Percentiles rank a stretch among this genome's conserved stretches.
Conservation (phyloP, 257 asterid species). For the Leptodermis oblonga region DNA sequence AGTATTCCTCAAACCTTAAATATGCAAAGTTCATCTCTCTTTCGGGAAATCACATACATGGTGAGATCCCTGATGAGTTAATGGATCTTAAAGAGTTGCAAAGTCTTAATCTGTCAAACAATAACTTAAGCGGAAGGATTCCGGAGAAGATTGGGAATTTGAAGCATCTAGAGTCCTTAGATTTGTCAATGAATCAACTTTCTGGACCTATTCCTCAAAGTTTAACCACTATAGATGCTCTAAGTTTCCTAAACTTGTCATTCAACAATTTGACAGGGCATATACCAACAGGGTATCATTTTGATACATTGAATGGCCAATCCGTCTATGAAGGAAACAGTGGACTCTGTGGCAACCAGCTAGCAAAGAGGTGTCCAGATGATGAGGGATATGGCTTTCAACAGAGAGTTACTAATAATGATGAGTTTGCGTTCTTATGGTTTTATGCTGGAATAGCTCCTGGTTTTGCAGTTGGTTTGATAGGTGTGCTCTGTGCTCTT, state of each 20-base stretch:
- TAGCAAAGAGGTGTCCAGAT: background rate
- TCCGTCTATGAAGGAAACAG: background rate
- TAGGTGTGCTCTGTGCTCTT: constrained; percentile 8
- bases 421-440: background rate
- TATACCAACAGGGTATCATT: background rate
- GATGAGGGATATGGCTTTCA: background rate
- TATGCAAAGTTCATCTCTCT: background rate
- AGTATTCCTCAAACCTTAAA: background rate
- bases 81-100: constrained; percentile 1
- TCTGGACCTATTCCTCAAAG: constrained; percentile 30
- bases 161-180: constrained; percentile 29
- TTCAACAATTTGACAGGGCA: background rate
- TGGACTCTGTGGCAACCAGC: background rate
- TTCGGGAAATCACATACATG: constrained; percentile 1
- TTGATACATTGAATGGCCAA: background rate
- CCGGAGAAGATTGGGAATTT: constrained; percentile 23
- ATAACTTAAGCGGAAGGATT: constrained; percentile 23
- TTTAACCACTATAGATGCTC: constrained; percentile 21
- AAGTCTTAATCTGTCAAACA: constrained; percentile 23
- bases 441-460: constrained; percentile 12
- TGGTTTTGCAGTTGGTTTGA: constrained; percentile 28
- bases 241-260: constrained; percentile 27
- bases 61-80: constrained; percentile 14
- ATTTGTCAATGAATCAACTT: constrained; percentile 22
- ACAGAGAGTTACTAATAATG: background rate